Evolutionary conservation across 2,329 filamentous ascomycete genomes (phyloP), one percentile per base, ranked within the genome.

Genomic region (Apiospora aurea): DNA sequence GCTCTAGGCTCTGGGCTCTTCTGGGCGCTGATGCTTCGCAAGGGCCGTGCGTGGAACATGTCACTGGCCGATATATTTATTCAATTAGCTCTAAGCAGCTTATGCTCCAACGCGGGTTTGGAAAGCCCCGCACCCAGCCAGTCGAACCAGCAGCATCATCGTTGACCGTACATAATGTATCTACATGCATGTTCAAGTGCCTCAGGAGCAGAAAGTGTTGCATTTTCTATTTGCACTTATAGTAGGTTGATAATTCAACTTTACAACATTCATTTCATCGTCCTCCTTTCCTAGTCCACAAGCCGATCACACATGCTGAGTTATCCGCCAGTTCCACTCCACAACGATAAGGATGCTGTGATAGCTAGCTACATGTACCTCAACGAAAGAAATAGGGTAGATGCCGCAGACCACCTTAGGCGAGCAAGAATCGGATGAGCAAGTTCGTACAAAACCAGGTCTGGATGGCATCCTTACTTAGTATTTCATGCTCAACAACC

Each of bases 1-100:
- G 57, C 57, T 64, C 57, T 38, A 3, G 26, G 26, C 26, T 64
- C 57, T 38, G 26, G 26, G 26, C 26, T 29, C 26, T 29, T 29
- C 34, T 64, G 57, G 29, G 57, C 57, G 41, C 57, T 38, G 18
- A 41, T 64, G 10, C 57, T 64, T 64, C 57, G 29, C 29, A 61
- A 38, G 57, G 57, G 57, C 57, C 57, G 57, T 64, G 57, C 57
- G 57, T 41, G 4, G 18, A 41, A 41, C 34, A 64, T 64, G 34
- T 21, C 51, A 57, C 34, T 57, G 51, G 51, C 51, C 34, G 57
- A 64, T 64, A 61, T 64, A 34, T 21, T 64, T 64, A 34, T 21
- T 64, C 57, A 64, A 64, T 64, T 41, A n/a, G 13, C 57, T 38
- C 41, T 41, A 24, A 41, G 18, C 57, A 64, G 57, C 57, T 41